phyloP scores from a whole-genome alignment of 306 rosid species.

The Dicorynia guianensis region DNA sequence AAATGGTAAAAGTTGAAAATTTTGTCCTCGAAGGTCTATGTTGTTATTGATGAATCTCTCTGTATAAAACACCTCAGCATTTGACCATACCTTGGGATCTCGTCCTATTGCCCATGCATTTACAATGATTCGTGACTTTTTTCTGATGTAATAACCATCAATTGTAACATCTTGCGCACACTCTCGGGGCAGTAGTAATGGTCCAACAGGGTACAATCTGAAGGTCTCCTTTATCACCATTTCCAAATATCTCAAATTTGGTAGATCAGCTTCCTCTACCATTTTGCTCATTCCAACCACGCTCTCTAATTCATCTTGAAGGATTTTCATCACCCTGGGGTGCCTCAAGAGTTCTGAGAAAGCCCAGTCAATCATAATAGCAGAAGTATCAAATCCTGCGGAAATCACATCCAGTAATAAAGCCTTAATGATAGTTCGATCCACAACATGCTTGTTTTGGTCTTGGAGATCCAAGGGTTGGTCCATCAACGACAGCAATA shows the following conservation, averaged over 20 bases:
- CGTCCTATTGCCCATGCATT: conserved; percentile 41
- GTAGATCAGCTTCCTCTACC: too few relatives aligned
- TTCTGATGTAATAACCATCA: conserved; percentile 35
- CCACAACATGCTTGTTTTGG: not conserved
- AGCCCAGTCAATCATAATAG: conserved; percentile 22
- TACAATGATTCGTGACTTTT: conserved; percentile 7
- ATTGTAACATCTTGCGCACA: conserved; percentile 22
- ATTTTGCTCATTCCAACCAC: not conserved
- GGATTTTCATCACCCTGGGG: conserved; percentile 33
- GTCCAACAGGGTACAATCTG: conserved; percentile 37
- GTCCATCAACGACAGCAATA: conserved; percentile 26
- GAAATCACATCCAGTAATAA: conserved; percentile 31
- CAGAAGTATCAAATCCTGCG: conserved; percentile 15
- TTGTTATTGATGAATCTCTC: conserved; percentile 30
- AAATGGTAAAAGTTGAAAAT: conserved; percentile 40
- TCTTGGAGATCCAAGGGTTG: conserved; percentile 24
- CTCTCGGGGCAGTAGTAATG: conserved; percentile 12
- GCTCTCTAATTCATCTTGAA: conserved; percentile 37
- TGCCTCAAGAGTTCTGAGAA: conserved; percentile 41
- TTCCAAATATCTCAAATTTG: too few relatives aligned
- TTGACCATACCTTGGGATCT: conserved; percentile 32
- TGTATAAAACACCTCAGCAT: conserved; percentile 26
- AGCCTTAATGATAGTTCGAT: conserved; percentile 36
- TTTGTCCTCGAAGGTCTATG: conserved; percentile 18
- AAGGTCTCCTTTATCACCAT: conserved; percentile 24